Percentiles rank a stretch among this genome's conserved stretches.
These are phyloP conservation scores for Globisporangium okanoganense DNA, from an alignment of 352 stramenopile genomes.

Conservation along the genomic window DNA sequence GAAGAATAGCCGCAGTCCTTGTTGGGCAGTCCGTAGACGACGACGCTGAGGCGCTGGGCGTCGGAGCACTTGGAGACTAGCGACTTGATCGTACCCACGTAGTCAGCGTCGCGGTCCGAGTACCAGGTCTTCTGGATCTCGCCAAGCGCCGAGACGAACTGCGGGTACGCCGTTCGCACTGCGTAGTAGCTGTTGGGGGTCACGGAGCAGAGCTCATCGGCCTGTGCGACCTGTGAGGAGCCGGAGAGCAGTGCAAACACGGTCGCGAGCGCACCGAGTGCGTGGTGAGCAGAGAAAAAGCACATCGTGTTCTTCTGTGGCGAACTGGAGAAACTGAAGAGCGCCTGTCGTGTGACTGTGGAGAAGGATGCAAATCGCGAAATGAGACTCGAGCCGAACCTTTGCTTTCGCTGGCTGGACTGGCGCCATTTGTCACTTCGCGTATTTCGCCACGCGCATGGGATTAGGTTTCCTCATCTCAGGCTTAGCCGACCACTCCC, in stretches of 20 bases:
- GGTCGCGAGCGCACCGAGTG: not conserved
- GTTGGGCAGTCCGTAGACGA: conserved; percentile 69
- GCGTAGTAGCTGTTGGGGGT: not conserved
- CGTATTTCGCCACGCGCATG: too few relatives aligned
- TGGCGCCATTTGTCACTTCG: too few relatives aligned
- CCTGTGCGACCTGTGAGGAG: not conserved
- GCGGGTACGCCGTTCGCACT: not conserved
- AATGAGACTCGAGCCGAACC: not conserved
- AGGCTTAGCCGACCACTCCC: too few relatives aligned
- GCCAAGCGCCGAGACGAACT: too few relatives aligned
- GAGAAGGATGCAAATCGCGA: not conserved
- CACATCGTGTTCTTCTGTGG: not conserved
- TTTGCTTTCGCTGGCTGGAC: too few relatives aligned
- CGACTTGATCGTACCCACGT: too few relatives aligned
- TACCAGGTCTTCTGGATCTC: too few relatives aligned
- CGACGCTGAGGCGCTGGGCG: conserved; percentile 55
- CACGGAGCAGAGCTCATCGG: not conserved
- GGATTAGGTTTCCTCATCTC: too few relatives aligned
- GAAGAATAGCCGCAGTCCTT: conserved; percentile 82
- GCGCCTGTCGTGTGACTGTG: not conserved
- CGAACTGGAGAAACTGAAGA: too few relatives aligned
- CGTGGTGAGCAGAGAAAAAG: not conserved
- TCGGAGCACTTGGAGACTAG: too few relatives aligned
- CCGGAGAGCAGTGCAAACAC: not conserved
- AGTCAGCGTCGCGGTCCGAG: too few relatives aligned